Evolutionary conservation across 352 stramenopile species (phyloP).

Genomic region (Phytophthora rubi): DNA sequence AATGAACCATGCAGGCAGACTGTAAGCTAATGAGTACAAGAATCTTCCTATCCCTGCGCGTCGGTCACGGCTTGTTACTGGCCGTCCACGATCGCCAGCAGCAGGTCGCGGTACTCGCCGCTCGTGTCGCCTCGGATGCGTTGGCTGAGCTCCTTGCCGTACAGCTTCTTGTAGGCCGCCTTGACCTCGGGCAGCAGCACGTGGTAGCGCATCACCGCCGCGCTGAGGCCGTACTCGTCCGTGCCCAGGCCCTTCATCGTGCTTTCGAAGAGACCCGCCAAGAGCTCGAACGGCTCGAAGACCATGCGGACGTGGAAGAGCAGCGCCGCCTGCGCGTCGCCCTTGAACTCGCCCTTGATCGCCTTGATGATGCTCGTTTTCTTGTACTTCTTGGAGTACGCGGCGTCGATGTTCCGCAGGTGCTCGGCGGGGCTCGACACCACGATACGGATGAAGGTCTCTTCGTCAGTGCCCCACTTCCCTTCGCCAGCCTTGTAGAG

Average conservation of each 20-base stretch:
- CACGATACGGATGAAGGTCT: slow-evolving; percentile 57
- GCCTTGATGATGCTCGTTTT: slow-evolving; percentile 61
- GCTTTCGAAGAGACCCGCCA: slow-evolving; percentile 64
- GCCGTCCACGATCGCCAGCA: slow-evolving; percentile 58
- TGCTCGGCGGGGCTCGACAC: slow-evolving; percentile 50
- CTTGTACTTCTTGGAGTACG: slow-evolving; percentile 67
- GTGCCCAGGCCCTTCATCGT: slow-evolving; percentile 74
- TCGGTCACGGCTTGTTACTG: slow-evolving; percentile 10
- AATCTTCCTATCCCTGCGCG: no score
- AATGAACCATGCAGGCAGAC: no score
- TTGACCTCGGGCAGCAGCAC: slow-evolving; percentile 67
- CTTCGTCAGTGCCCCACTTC: slow-evolving; percentile 66
- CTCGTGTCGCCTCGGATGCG: slow-evolving; percentile 76
- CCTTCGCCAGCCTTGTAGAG: slow-evolving; percentile 78
- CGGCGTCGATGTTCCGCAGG: slow-evolving; percentile 48
- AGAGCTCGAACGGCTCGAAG: slow-evolving; percentile 55
- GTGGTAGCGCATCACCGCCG: slow-evolving; percentile 77
- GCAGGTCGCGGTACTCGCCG: slow-evolving; percentile 63
- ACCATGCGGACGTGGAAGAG: slow-evolving; percentile 54
- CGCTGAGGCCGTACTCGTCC: slow-evolving; percentile 64
- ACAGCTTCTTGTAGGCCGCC: slow-evolving; percentile 70
- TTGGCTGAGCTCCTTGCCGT: slow-evolving; percentile 68
- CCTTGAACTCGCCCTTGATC: slow-evolving; percentile 67
- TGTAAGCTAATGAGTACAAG: no score
- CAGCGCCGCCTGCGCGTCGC: slow-evolving; percentile 49